Evolutionary conservation across 2,329 filamentous ascomycete species (phyloP), one percentile per base, ranked within the genome.

Genomic region (Stagonosporopsis vannaccii): DNA sequence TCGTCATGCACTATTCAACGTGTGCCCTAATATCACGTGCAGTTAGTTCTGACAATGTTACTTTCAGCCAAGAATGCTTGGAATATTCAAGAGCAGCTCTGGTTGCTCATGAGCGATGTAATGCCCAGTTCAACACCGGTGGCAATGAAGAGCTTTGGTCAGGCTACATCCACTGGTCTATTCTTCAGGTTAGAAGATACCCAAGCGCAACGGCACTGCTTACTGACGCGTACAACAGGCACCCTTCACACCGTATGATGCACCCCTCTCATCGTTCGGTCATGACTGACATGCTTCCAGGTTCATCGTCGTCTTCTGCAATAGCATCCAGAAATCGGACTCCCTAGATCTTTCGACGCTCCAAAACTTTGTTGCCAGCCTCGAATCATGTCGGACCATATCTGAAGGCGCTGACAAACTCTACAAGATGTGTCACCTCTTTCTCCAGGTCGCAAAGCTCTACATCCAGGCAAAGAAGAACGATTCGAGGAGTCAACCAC

Each of bases 371-470:
- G 81, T 84, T 44, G 70, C 75, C 19, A 87, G 84, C 2, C 80
- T 89, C 2, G 78, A 82, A 56, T 79, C 80, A 0, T 79, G 81
- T 2, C 79, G 79, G 41, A 77, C 78, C 4, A 75, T 82, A 2
- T 88, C 86, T 1, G 83, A 87, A 65, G 82, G 84, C 2, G 81
- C 86, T 20, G 80, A 83, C 25, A 86, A 85, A 65, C 77, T 90
- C 12, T 83, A 86, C 64, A 82, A 81, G n/a, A 79, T 90, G 25
- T 88, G 84, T 62, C 80, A 82, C 32, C 81, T 89, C 23, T 85
- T 90, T 69, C 80, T 81, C 57, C 84, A 84, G 51, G 84, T 89
- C 6, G 85, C 87, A 6, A 79, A 78, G 40, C 74, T 88, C 4
- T 90, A 89, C 61, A 78, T 88, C 6, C 83, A 88, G 64, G 83